Evolutionary conservation across 768 basidiomycete genomes (phyloP), one percentile per base, ranked within the genome.

Genomic region (Leccinum rimulosum): DNA sequence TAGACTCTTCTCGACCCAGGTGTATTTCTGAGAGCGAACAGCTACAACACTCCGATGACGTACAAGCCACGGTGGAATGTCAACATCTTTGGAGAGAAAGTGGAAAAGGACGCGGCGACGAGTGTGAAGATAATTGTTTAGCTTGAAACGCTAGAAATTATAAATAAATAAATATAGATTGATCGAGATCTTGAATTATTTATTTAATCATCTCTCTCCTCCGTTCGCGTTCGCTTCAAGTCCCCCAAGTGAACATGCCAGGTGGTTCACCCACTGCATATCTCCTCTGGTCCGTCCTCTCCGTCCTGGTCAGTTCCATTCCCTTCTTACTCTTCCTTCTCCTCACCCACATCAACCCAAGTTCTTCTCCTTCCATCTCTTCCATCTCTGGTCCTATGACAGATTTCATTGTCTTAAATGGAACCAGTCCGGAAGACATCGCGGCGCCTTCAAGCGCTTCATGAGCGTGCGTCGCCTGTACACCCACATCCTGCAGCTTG

Each of bases 361-460:
- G 90, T 91, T 91, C 68, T 78, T 84, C 56, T 65, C 74, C 49
- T 89, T 90, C 70, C 79, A 91, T 56, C 66, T 88, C 50, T 76
- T 82, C 64, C 91, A 93, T 70, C 80, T 93, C n/a, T 93, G 88
- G 88, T 77, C 76, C 61, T 93, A 91, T 66, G 91, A 93, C 74
- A 80, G 74, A 59, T 89, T 91, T 73, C 79, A 84, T 61, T 91
- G 91, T 72, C 73, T 91, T 50, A 81, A 77, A 72, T 91, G 89
- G 89, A 80, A 45, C 51, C 63, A 84, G 68, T 79, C 85, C 14
- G 89, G 88, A 35, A 80, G 88, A 54, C 88, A 89, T 70, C 88
- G 87, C 57, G 91, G 91, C 57, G 85, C 91, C 12, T 93, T 93
- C 82, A 92, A 89, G 75, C 81, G 92, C 53, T 80, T 93, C 68